phyloP scores from a whole-genome alignment of 148 eudicot genomes.

The Cornus florida region DNA sequence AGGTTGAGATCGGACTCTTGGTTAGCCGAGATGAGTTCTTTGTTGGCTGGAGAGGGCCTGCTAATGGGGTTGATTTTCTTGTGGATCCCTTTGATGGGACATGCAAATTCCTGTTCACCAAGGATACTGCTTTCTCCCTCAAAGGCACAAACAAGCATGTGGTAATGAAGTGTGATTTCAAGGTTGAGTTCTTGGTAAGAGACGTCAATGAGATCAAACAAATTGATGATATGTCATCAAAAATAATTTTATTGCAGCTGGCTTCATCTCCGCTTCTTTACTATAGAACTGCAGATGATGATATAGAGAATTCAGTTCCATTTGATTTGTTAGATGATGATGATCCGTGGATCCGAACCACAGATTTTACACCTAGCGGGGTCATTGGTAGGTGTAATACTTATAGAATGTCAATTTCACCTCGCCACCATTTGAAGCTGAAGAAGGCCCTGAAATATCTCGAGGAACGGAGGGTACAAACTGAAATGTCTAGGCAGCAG shows the following conservation, averaged over 20 bases:
- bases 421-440: constrained; percentile 58
- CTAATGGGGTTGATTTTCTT: constrained; percentile 55
- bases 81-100: constrained; percentile 78
- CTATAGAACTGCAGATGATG: constrained; percentile 91
- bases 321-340: constrained; percentile 84
- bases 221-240: constrained; percentile 32
- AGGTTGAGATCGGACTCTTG: constrained; percentile 56
- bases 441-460: constrained; percentile 53
- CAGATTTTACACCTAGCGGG: constrained; percentile 68
- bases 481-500: constrained; percentile 11
- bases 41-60: constrained; percentile 74
- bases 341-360: constrained; percentile 93
- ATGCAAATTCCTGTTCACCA: constrained; percentile 56
- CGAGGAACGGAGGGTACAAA: constrained; percentile 40
- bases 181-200: constrained; percentile 68
- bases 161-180: constrained; percentile 64
- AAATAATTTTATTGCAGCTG: constrained; percentile 58
- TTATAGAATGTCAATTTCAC: constrained; percentile 53
- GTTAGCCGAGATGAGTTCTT: constrained; percentile 53
- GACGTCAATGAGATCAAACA: constrained; percentile 53
- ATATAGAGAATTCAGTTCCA: constrained; percentile 56
- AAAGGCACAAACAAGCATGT: constrained; percentile 41
- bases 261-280: constrained; percentile 64
- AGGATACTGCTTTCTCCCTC: constrained; percentile 53
- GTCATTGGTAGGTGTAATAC: constrained; percentile 72